phyloP scores from a whole-genome alignment of 1,139 yeast species.

The Yamadazyma epiphylla region DNA sequence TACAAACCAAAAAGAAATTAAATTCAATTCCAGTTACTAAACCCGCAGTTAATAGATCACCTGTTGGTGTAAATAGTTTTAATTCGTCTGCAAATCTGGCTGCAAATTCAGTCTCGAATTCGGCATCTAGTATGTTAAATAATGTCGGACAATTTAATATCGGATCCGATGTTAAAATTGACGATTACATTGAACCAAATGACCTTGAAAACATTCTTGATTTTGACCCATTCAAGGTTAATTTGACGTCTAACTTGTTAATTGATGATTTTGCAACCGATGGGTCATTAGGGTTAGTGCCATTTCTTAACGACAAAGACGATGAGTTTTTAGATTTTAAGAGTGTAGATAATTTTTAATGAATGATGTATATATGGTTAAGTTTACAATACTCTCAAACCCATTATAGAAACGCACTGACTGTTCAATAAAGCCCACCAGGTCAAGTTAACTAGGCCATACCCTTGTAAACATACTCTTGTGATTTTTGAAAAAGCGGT shows the following conservation, averaged over 20 bases:
- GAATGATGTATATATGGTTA: background rate
- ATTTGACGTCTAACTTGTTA: slow-evolving; percentile 32
- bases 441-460: no score
- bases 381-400: slow-evolving; percentile 1
- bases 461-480: no score
- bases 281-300: slow-evolving; percentile 63
- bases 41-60: slow-evolving; percentile 18
- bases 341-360: background rate
- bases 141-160: background rate
- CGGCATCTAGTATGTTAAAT: no score
- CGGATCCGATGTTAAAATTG: slow-evolving; percentile 4
- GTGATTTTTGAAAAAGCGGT: no score
- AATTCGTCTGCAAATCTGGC: no score
- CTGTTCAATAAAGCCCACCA: no score
- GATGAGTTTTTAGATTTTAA: slow-evolving; percentile 6
- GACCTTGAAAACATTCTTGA: slow-evolving; percentile 27
- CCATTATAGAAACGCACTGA: no score
- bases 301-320: slow-evolving; percentile 39
- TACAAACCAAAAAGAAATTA: slow-evolving; percentile 15
- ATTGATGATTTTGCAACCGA: slow-evolving; percentile 62
- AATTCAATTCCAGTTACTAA: slow-evolving; percentile 19
- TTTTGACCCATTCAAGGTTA: slow-evolving; percentile 41
- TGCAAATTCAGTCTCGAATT: slow-evolving; percentile 1
- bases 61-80: slow-evolving; percentile 1
- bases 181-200: slow-evolving; percentile 15